phyloP scores from a whole-genome alignment of 257 asterid species.

The Solanum chaucha region DNA sequence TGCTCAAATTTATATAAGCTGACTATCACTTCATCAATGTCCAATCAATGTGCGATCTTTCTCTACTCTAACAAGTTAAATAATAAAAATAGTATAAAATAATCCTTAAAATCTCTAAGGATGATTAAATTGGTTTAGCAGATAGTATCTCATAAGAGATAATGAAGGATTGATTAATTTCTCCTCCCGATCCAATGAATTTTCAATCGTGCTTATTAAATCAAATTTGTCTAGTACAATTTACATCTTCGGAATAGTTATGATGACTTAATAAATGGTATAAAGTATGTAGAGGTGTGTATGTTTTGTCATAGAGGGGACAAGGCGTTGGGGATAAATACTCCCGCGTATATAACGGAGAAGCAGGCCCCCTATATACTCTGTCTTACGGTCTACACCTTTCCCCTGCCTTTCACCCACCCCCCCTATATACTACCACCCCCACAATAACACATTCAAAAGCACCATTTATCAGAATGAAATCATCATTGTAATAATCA shows the following conservation, averaged over 20 bases:
- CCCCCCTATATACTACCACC: background rate
- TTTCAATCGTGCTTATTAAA: fast-evolving
- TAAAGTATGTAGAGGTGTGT: background rate
- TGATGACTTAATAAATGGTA: background rate
- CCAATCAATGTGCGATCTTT: background rate
- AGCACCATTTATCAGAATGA: background rate
- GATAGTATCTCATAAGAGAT: too few species aligned
- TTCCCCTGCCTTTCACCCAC: background rate
- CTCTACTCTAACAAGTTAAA: background rate
- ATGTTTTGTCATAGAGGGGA: background rate
- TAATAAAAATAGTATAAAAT: background rate
- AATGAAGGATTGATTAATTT: too few species aligned
- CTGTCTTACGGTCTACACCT: background rate
- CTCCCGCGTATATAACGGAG: background rate
- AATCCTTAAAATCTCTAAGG: too few species aligned
- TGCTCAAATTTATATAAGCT: background rate
- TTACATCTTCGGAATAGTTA: background rate
- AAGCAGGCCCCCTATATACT: background rate
- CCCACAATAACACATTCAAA: background rate
- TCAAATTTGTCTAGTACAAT: too few species aligned
- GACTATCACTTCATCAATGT: background rate
- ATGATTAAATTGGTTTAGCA: too few species aligned
- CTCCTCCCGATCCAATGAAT: background rate
- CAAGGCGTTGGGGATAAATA: background rate
- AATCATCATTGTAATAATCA: slow-evolving; percentile 24